Evolutionary conservation across 352 stramenopile genomes (phyloP).

Genomic region (Phytophthora aleatoria): DNA sequence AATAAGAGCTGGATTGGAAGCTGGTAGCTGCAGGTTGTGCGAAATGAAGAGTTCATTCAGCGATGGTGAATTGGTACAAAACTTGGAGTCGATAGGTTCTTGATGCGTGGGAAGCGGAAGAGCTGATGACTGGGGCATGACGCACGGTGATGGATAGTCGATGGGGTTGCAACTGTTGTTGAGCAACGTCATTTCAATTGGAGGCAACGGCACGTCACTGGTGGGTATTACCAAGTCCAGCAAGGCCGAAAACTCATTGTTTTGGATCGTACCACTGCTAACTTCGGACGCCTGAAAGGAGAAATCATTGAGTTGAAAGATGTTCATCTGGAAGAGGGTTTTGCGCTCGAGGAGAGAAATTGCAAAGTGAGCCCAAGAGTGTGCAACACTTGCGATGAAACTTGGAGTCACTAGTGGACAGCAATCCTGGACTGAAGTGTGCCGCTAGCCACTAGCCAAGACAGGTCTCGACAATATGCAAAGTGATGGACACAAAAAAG

Average conservation of each 20-base stretch:
- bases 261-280: neutral
- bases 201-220: conserved; percentile 1
- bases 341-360: conserved; percentile 24
- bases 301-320: conserved; percentile 13
- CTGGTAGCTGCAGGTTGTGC: neutral
- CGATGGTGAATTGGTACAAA: neutral
- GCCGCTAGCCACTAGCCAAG: conserved; percentile 4
- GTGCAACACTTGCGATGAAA: conserved; percentile 8
- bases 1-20: neutral
- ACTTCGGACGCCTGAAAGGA: neutral
- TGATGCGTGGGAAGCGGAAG: neutral
- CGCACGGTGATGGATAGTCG: neutral
- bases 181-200: conserved; percentile 3
- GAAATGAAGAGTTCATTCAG: conserved; percentile 9
- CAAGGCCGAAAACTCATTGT: conserved; percentile 19
- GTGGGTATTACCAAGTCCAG: conserved; percentile 35
- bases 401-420: neutral
- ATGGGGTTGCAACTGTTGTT: conserved; percentile 8
- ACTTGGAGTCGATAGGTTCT: neutral
- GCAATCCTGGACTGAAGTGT: neutral
- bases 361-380: conserved; percentile 29
- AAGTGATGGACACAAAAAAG: conserved; percentile 25
- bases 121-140: neutral
- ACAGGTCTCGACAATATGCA: conserved; percentile 21
- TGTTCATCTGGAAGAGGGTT: conserved; percentile 23